Base-by-base conservation (phyloP, 2,329 filamentous ascomycete species). In the Blastomyces parvus region DNA sequence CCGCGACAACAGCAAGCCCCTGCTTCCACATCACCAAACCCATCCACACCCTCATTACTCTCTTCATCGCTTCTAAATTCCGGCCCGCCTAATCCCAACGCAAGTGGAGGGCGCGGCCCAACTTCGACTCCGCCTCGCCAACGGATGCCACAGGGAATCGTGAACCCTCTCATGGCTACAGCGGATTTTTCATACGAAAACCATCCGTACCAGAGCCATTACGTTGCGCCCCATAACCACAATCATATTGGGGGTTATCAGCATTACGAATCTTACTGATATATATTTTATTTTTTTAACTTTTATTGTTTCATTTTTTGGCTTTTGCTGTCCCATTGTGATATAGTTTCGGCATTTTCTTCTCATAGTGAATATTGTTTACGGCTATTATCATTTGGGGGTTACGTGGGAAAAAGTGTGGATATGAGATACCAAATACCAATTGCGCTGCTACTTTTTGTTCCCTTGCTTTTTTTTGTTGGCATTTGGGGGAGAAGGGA, bases 181-280 rank as follows among this genome's bases (percentile, higher is more conserved):
- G 89, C 89, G 0, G 89, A 94, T 71, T 94, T 94, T 73, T 87
- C 82, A 30, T 80, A 88, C 68, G 87, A 89, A 3, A 87, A 90
- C 67, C 89, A 92, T 74, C 90, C 91, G 0, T 95, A 94, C 71
- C 87, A 90, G 71, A 86, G 86, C 60, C 87, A 87, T 75, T 95
- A 93, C 69, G 86, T 91, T 66, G 87, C 89, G 44, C 88, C 89
- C 1, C 71, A 75, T 55, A 88, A 83, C 67, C 81, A 77, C 65
- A 70, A 72, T 56, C 63, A 69, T 9, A 3, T 59, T 3, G 58
- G 27, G 25, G 30, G 57, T 44, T 67, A 69, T 55, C 74, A 71
- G 63, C 64, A 70, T 14, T 72, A 71, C 53, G 63, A 62, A 42
- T 63, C 63, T 14, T 66, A 67, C 55, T 65, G 59, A 61, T 58